phyloP scores from a whole-genome alignment of 768 basidiomycete genomes.

The Leucogyrophana mollusca region DNA sequence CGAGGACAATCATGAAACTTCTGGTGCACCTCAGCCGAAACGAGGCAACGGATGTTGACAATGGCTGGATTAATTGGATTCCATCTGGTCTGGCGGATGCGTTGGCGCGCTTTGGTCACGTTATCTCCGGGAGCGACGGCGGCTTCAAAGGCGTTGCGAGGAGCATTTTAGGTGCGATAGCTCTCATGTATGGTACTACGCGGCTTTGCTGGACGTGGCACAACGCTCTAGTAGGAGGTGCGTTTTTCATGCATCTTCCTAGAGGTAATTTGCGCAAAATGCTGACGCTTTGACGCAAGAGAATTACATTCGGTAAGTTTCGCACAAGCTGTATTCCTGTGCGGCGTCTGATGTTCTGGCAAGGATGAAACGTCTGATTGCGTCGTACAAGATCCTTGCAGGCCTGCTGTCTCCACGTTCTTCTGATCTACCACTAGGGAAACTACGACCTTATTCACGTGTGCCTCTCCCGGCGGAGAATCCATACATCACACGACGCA shows the following conservation, averaged over 20 bases:
- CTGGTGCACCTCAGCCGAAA: neutral
- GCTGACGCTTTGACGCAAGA: slow-evolving; percentile 1
- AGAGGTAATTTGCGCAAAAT: neutral
- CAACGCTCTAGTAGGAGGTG: slow-evolving; percentile 38
- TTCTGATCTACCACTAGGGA: slow-evolving; percentile 8
- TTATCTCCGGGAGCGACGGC: neutral
- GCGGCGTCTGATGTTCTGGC: neutral
- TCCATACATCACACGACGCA: slow-evolving; percentile 36
- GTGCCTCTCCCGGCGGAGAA: slow-evolving; percentile 41
- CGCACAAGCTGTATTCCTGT: neutral
- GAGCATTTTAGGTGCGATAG: slow-evolving; percentile 11
- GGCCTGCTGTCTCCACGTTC: slow-evolving; percentile 31
- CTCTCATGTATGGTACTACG: slow-evolving; percentile 21
- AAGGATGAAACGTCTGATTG: slow-evolving; percentile 31
- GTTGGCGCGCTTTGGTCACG: neutral
- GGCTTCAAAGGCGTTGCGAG: slow-evolving; percentile 2
- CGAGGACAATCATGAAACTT: neutral
- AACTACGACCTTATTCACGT: slow-evolving; percentile 36
- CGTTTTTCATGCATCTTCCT: slow-evolving; percentile 6
- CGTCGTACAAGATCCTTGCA: slow-evolving; percentile 37
- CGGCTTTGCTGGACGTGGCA: slow-evolving; percentile 46
- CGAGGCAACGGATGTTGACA: neutral
- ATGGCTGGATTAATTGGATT: neutral
- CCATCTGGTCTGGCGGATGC: neutral
- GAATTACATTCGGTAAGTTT: slow-evolving; percentile 6